Conservation (phyloP, 257 asterid genomes). For the Solanum etuberosum region DNA sequence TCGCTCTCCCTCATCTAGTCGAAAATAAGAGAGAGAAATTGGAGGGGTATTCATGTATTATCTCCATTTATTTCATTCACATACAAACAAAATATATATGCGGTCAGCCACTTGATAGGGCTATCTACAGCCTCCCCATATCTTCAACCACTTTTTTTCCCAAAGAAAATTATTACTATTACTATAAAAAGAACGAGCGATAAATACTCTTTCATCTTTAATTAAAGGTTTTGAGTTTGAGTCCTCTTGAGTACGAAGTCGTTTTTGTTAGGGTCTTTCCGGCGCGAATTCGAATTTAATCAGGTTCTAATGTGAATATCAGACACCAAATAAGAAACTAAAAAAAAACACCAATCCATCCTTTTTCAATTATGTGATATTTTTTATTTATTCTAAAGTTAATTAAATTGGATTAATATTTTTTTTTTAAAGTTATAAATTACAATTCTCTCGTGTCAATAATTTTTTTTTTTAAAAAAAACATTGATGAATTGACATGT, state of each 20-base stretch:
- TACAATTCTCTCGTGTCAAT: too few relatives aligned
- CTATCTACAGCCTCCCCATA: neutral
- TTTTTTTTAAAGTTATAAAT: too few relatives aligned
- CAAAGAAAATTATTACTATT: neutral
- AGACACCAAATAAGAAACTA: too few relatives aligned
- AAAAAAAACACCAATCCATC: too few relatives aligned
- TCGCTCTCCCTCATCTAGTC: too few relatives aligned
- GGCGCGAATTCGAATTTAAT: accelerated
- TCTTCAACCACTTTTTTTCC: neutral
- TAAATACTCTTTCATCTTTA: accelerated
- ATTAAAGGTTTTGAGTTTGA: accelerated
- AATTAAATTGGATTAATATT: too few relatives aligned
- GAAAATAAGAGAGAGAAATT: neutral
- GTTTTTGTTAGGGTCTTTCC: accelerated
- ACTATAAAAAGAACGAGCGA: accelerated
- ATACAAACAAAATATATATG: neutral
- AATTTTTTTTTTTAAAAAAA: too few relatives aligned
- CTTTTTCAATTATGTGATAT: too few relatives aligned
- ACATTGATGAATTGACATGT: neutral
- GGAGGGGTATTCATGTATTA: neutral
- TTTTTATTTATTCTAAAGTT: too few relatives aligned
- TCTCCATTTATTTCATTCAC: neutral
- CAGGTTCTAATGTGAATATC: accelerated
- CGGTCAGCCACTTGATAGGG: neutral
- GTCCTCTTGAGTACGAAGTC: accelerated